A percentile compares a stretch with the other conserved stretches of the same genome.
Evolutionary conservation across 1,284 basidiomycete species (phyloP).

Genomic region (Papiliotrema laurentii): DNA sequence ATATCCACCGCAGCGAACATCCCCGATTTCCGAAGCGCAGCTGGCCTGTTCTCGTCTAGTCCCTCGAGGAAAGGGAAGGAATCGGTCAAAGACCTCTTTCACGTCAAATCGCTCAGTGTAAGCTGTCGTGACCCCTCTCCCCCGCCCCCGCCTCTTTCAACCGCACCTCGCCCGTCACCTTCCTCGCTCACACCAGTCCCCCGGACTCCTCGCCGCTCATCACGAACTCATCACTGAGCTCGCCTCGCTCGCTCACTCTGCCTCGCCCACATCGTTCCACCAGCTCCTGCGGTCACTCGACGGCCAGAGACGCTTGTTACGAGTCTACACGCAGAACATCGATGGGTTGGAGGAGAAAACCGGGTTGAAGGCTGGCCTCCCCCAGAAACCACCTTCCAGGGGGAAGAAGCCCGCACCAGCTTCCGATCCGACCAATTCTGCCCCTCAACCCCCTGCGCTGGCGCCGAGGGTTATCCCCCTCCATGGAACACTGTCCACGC

Average conservation of each 20-base stretch:
- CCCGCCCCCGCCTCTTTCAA: too few relatives aligned
- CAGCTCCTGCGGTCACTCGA: constrained; percentile 69
- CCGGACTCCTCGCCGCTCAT: constrained; percentile 64
- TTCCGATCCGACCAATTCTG: neutral
- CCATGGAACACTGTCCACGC: constrained; percentile 73
- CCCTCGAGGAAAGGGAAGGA: constrained; percentile 53
- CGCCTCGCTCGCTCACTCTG: constrained; percentile 65
- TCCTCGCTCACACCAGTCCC: neutral
- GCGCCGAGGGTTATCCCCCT: constrained; percentile 76
- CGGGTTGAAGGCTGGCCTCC: constrained; percentile 58
- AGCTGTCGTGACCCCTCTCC: constrained; percentile 39
- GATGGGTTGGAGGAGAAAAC: constrained; percentile 82
- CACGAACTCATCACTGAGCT: constrained; percentile 71
- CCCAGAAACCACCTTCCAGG: constrained; percentile 3
- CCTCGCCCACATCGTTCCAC: constrained; percentile 80
- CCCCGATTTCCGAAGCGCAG: constrained; percentile 82
- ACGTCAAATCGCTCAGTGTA: constrained; percentile 83
- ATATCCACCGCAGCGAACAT: constrained; percentile 87
- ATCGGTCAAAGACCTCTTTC: constrained; percentile 75
- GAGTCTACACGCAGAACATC: constrained; percentile 94
- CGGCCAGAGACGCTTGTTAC: constrained; percentile 67
- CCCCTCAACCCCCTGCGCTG: neutral
- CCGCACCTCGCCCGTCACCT: too few relatives aligned
- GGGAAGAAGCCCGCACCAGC: neutral
- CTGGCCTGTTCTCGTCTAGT: constrained; percentile 67